Evolutionary conservation across 1,284 basidiomycete genomes (phyloP).

Genomic region (Phaffia rhodozyma): DNA sequence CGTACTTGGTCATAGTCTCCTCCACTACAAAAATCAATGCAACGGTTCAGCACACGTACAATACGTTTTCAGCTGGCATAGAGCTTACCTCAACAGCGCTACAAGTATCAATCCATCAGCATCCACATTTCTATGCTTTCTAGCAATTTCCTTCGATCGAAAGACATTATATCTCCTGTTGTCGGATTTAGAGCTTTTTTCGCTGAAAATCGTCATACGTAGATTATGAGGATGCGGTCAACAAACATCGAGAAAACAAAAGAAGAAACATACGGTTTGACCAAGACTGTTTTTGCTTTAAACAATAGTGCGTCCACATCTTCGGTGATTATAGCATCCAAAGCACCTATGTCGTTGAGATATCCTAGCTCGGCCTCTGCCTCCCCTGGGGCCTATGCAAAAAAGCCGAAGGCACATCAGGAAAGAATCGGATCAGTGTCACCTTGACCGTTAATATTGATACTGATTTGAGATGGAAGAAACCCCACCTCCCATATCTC

Average conservation of each 20-base stretch:
- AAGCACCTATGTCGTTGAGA: conserved; percentile 62
- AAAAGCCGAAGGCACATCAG: neutral
- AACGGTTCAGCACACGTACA: no score
- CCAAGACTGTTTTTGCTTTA: conserved; percentile 8
- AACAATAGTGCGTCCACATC: conserved; percentile 89
- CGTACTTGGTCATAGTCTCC: conserved; percentile 18
- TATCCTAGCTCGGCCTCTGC: conserved; percentile 92
- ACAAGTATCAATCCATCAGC: neutral
- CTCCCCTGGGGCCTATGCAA: conserved; percentile 71
- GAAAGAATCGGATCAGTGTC: neutral
- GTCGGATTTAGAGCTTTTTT: no score
- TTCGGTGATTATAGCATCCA: conserved; percentile 84
- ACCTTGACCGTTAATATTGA: no score
- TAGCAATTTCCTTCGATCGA: neutral
- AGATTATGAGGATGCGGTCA: no score
- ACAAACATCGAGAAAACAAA: no score
- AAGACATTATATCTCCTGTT: neutral
- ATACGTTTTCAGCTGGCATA: neutral
- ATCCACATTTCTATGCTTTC: neutral
- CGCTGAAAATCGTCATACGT: no score
- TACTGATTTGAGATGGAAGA: neutral
- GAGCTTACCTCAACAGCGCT: neutral
- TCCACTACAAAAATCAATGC: neutral
- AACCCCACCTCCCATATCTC: conserved; percentile 61
- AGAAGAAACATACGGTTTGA: neutral